Evolutionary conservation across 306 rosid genomes (phyloP), one percentile per base, ranked within the genome.

Genomic region (Chamaecrista fasciculata): DNA sequence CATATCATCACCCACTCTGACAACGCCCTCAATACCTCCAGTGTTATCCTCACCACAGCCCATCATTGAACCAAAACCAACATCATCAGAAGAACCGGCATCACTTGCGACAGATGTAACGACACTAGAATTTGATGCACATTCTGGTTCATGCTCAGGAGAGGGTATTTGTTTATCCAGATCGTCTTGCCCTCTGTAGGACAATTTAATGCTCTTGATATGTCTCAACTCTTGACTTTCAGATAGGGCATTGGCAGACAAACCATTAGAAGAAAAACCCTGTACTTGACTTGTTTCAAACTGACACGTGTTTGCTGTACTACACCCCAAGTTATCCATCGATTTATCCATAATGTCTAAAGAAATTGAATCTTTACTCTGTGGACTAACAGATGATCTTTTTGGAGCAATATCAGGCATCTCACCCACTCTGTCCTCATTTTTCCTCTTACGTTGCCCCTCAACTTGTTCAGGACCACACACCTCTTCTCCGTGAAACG

Each of bases 61-160:
- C 39, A 65, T 70, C 62, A 55, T 55, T 25, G 72, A 66, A 48
- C 31, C 80, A 68, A 68, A 83, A 28, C 83, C 89, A 39, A 58
- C 74, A 80, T 85, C 90, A 58, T 85, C 91, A 66, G 81, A 75
- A 70, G 85, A 86, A 59, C 86, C 79, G 48, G 83, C 80, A 51
- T 84, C 90, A 66, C 89, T 86, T 24, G 87, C 31, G 62, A 73
- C 60, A 28, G 81, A 73, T 57, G 92, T 84, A 70, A 84, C 19
- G 11, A 49, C 85, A 62, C 96, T 88, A 18, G 86, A 88, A 83
- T 80, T 86, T 21, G 91, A 83, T 11, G 80, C 80, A 79, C 84
- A 73, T 55, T 74, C 88, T 18, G 74, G 64, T 37, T 77, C 86
- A 39, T 69, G 26, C 61, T 86, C 87, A 14, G 79, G 76, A 69